A percentile compares a stretch with the other conserved stretches of the same genome.
Evolutionary conservation across 352 stramenopile genomes (phyloP).

Genomic region (Elongisporangium undulatum): DNA sequence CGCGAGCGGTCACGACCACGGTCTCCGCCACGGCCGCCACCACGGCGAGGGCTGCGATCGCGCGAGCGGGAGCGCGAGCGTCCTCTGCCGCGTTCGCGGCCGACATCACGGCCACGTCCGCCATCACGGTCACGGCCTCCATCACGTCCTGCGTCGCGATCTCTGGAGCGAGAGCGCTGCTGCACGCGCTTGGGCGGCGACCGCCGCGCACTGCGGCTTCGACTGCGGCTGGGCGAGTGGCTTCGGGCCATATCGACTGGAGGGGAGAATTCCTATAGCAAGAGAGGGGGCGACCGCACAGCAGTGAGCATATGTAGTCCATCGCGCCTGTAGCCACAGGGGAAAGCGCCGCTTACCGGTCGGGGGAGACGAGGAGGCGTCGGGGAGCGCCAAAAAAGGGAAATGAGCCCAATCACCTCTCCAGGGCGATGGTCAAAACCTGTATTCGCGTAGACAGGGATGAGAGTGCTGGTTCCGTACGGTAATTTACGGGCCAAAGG

Average conservation of each 20-base stretch:
- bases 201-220: background rate
- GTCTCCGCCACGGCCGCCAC: conserved; percentile 12
- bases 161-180: conserved; percentile 26
- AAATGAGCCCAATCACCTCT: background rate
- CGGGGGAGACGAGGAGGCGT: background rate
- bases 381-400: background rate
- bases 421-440: background rate
- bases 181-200: background rate
- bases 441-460: background rate
- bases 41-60: conserved; percentile 8
- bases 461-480: no score
- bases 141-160: conserved; percentile 14
- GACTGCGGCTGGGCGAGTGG: background rate
- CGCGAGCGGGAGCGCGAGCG: conserved; percentile 33
- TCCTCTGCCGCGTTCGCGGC: conserved; percentile 6
- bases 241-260: background rate
- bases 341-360: background rate
- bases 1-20: conserved; percentile 12
- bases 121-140: conserved; percentile 8
- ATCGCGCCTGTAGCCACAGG: background rate
- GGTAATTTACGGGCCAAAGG: no score
- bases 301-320: background rate
- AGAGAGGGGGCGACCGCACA: background rate
- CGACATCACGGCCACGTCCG: conserved; percentile 16
- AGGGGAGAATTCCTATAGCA: background rate